Percentiles rank a stretch among this genome's conserved stretches.
These are phyloP conservation scores for Candida silvatica DNA, from an alignment of 805 yeast genomes.

Conservation along the genomic window DNA sequence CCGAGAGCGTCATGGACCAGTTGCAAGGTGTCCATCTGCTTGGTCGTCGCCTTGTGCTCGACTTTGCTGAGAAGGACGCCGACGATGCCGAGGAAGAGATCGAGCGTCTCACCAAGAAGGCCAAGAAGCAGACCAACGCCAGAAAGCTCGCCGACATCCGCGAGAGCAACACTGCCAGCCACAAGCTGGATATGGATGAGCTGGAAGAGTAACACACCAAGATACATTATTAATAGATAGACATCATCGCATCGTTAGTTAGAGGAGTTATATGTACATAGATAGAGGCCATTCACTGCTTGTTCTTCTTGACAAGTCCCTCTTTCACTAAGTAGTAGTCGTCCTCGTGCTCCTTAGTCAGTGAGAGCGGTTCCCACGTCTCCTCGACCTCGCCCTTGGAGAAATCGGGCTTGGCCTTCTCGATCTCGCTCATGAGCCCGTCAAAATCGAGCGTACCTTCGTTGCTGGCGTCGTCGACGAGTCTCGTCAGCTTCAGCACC, in stretches of 20 bases:
- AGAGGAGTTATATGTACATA: background rate
- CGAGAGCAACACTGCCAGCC: slow-evolving; percentile 59
- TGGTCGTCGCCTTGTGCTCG: slow-evolving; percentile 91
- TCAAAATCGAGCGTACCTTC: slow-evolving; percentile 20
- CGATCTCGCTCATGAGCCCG: slow-evolving; percentile 21
- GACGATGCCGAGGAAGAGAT: slow-evolving; percentile 86
- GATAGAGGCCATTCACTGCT: slow-evolving; percentile 10
- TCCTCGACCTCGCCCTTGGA: slow-evolving; percentile 33
- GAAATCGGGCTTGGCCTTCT: slow-evolving; percentile 11
- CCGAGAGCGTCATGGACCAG: slow-evolving; percentile 89
- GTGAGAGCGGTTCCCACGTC: slow-evolving; percentile 33
- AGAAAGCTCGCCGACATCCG: slow-evolving; percentile 63
- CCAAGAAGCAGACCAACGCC: slow-evolving; percentile 70
- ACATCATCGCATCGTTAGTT: background rate
- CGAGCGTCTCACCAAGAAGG: slow-evolving; percentile 82
- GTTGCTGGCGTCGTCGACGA: slow-evolving; percentile 19
- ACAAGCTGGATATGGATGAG: slow-evolving; percentile 58
- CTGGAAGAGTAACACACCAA: slow-evolving; percentile 21
- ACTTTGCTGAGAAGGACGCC: slow-evolving; percentile 79
- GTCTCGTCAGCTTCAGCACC: slow-evolving; percentile 13
- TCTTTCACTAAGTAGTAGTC: slow-evolving; percentile 36
- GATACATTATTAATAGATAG: background rate
- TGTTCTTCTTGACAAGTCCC: slow-evolving; percentile 32
- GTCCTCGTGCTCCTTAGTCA: slow-evolving; percentile 26
- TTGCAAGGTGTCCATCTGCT: slow-evolving; percentile 92